Base-by-base conservation (phyloP, 169 alveolate species). In the Plasmodium vivax region DNA sequence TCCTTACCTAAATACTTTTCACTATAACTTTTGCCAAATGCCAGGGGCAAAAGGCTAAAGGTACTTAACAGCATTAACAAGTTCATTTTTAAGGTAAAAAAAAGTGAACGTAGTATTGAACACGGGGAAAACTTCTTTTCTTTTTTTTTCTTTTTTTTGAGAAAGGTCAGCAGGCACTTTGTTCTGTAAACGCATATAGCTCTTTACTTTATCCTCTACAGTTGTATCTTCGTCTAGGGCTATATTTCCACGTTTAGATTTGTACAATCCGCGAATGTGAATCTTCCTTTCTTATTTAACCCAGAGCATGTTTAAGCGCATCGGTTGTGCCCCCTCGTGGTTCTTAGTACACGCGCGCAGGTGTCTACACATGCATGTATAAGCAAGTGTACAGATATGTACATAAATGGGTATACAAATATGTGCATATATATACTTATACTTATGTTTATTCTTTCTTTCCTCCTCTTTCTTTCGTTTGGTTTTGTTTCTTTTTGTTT, bases 81-180 rank as follows among this genome's bases (percentile, higher is more conserved):
- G 12, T 85, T 85, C 93, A 85, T 85, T 38, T 38, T 85, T 16
- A n/a, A 54, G 43, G 27, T 41, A 74, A 75, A 85, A 41, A 85
- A 85, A 85, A 84, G 32, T 82, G 62, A 82, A 16, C 75, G 58
- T 16, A 81, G 58, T 80, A 81, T 47, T 81, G 58, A 16, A 51
- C 8, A 81, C 27, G 38, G n/a, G 38, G 32, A 45, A 16, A 68
- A 68, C n/a, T n/a, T n/a, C n/a, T n/a, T n/a, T n/a, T n/a, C n/a
- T 23, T 68, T 45, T 10, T 81, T 81, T 81, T 56, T 19, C 3
- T 80, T 81, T 27, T 58, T 54, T 3, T 34, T 82, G 45, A 41
- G 7, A 56, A 82, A 82, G 34, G 16, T 82, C 27, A 58, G 23
- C 19, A 81, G 47, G 45, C 19, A 27, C n/a, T 54, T 34, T 82